Evolutionary conservation across 768 basidiomycete species (phyloP).

Genomic region (Auricularia cornea): DNA sequence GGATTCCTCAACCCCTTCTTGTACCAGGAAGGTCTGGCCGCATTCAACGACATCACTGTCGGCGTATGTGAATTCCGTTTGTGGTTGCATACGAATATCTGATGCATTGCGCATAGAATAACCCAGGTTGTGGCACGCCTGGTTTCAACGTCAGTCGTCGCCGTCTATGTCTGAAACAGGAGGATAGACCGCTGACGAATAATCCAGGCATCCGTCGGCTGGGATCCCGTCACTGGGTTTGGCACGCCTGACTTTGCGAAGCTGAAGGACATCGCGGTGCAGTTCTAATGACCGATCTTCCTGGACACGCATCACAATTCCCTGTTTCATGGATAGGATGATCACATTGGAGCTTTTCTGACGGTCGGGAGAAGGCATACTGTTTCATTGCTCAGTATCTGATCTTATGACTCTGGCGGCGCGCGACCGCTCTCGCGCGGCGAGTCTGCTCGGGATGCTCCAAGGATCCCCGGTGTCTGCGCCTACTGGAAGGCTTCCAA

Average conservation of each 20-base stretch:
- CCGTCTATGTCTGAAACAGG: not conserved
- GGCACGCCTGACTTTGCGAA: constrained; percentile 47
- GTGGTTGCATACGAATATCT: not conserved
- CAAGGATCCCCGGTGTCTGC: constrained; percentile 7
- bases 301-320: too few species aligned
- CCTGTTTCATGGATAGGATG: too few species aligned
- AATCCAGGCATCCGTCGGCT: constrained; percentile 40
- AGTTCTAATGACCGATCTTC: not conserved
- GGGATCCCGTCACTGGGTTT: constrained; percentile 57
- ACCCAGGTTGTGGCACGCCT: constrained; percentile 51
- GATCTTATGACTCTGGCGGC: not conserved
- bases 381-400: not conserved
- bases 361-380: too few species aligned
- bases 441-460: constrained; percentile 9
- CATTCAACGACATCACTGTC: constrained; percentile 49
- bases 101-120: constrained; percentile 20
- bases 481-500: constrained; percentile 18
- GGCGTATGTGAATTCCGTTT: constrained; percentile 22
- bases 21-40: constrained; percentile 30
- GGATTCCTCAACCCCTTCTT: constrained; percentile 63
- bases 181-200: not conserved
- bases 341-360: too few species aligned
- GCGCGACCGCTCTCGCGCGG: not conserved
- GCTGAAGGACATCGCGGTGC: constrained; percentile 31
- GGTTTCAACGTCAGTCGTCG: constrained; percentile 51